phyloP scores from a whole-genome alignment of 371 early-diverging fungal species.

The Rhizomucor miehei region DNA sequence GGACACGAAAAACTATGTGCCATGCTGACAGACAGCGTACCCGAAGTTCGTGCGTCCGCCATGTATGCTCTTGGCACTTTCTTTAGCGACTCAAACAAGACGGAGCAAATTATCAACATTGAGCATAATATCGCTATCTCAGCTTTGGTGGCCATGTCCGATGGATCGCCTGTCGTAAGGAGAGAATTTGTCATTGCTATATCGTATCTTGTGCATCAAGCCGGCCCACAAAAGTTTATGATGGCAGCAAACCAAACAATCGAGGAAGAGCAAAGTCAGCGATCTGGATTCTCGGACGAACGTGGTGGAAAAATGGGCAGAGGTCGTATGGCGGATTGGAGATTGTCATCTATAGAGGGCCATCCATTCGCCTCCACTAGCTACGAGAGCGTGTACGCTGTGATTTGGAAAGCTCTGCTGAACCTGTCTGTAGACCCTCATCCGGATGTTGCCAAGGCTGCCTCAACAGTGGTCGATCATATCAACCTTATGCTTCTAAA shows the following conservation, averaged over 20 bases:
- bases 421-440: slow-evolving; percentile 79
- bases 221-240: slow-evolving; percentile 58
- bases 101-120: slow-evolving; percentile 67
- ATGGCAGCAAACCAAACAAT: slow-evolving; percentile 65
- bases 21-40: slow-evolving; percentile 66
- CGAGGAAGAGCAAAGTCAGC: slow-evolving; percentile 50
- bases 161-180: slow-evolving; percentile 83
- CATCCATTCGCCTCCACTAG: slow-evolving; percentile 38
- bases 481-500: slow-evolving; percentile 56
- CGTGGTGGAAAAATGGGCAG: slow-evolving; percentile 5
- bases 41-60: slow-evolving; percentile 87
- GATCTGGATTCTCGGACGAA: slow-evolving; percentile 14
- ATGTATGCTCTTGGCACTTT: slow-evolving; percentile 78
- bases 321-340: slow-evolving; percentile 27
- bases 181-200: slow-evolving; percentile 75
- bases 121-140: slow-evolving; percentile 69
- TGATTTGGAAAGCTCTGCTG: slow-evolving; percentile 77
- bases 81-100: slow-evolving; percentile 71
- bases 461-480: slow-evolving; percentile 69
- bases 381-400: slow-evolving; percentile 57
- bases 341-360: slow-evolving; percentile 13
- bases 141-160: slow-evolving; percentile 62
- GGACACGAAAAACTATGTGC: slow-evolving; percentile 67
- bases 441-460: slow-evolving; percentile 64
- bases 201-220: slow-evolving; percentile 63